Evolutionary conservation across 1,284 basidiomycete species (phyloP).

Genomic region (Coniferiporia sulphurascens): DNA sequence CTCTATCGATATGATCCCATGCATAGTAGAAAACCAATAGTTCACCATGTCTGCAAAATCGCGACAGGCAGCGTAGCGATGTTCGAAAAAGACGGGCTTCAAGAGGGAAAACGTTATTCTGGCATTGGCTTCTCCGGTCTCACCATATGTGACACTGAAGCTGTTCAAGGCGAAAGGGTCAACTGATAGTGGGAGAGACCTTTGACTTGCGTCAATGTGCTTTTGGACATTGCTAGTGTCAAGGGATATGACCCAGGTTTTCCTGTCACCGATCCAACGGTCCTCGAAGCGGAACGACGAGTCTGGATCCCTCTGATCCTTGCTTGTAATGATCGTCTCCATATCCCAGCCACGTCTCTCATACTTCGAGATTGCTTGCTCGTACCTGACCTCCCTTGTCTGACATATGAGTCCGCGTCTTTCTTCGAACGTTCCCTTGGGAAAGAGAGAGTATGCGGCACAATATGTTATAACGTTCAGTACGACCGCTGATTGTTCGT

Average conservation of each 20-base stretch:
- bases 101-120: too few relatives aligned
- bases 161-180: too few relatives aligned
- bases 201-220: too few relatives aligned
- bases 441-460: constrained; percentile 12
- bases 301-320: background rate
- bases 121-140: too few relatives aligned
- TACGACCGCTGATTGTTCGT: constrained; percentile 11
- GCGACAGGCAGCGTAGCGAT: too few relatives aligned
- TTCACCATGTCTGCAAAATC: too few relatives aligned
- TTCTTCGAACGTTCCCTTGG: constrained; percentile 12
- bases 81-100: too few relatives aligned
- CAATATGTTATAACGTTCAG: constrained; percentile 12
- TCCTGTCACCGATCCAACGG: constrained; percentile 3
- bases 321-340: background rate
- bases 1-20: too few relatives aligned
- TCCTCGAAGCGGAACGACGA: background rate
- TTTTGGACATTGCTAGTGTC: background rate
- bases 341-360: background rate
- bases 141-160: too few relatives aligned
- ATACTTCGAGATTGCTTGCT: background rate
- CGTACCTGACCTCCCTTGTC: background rate
- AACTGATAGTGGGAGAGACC: too few relatives aligned
- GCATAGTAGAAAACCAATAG: too few relatives aligned
- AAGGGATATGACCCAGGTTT: constrained; percentile 5
- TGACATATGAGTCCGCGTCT: background rate